Conservation (phyloP, 352 stramenopile species). For the Phytophthora kernoviae region DNA sequence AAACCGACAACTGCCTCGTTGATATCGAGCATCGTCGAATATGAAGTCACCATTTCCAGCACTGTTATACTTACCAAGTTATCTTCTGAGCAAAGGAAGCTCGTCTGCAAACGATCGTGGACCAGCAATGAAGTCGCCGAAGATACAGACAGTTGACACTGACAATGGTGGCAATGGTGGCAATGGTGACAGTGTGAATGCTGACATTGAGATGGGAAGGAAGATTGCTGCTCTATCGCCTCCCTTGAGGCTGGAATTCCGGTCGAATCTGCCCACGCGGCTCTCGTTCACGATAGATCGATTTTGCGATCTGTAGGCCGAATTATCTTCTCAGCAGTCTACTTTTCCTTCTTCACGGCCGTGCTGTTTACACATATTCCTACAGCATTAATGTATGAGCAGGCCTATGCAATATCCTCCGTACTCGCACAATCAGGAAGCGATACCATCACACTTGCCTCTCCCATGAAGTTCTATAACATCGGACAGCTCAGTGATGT, state of each 20-base stretch:
- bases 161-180: neutral
- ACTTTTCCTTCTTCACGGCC: constrained; percentile 44
- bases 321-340: constrained; percentile 42
- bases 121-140: constrained; percentile 1
- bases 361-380: constrained; percentile 56
- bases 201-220: constrained; percentile 8
- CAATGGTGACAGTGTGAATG: neutral
- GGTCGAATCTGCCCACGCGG: constrained; percentile 15
- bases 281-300: constrained; percentile 37
- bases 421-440: constrained; percentile 40
- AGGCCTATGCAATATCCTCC: constrained; percentile 34
- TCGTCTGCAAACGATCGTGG: too few species aligned
- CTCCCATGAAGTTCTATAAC: constrained; percentile 52
- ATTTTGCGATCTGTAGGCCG: constrained; percentile 33
- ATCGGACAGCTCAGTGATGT: constrained; percentile 41
- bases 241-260: constrained; percentile 3
- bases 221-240: neutral
- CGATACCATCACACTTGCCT: constrained; percentile 41
- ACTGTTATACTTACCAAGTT: neutral
- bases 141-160: neutral
- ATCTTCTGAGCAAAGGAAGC: neutral
- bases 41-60: constrained; percentile 1
- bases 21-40: too few species aligned
- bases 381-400: constrained; percentile 32
- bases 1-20: too few species aligned